Percentiles rank a stretch among this genome's conserved stretches.
Evolutionary conservation across 164 flowering plant species (phyloP).

Genomic region (Berberis thunbergii): DNA sequence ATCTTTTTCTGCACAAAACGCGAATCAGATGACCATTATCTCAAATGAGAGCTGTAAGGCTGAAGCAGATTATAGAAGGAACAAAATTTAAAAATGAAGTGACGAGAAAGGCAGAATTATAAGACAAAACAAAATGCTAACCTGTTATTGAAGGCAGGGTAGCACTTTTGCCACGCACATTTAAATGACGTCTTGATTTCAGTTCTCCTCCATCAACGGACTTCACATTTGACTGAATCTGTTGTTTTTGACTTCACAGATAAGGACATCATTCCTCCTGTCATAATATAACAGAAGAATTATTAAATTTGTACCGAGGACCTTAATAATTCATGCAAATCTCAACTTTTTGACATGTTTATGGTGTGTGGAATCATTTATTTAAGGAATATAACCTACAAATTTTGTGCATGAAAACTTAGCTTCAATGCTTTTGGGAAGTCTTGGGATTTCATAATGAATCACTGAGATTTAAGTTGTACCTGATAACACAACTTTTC

Average conservation of each 20-base stretch:
- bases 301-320: not conserved
- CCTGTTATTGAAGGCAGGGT: constrained; percentile 96
- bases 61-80: not conserved
- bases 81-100: constrained; percentile 1
- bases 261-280: constrained; percentile 99
- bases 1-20: constrained; percentile 63
- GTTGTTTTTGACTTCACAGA: constrained; percentile 74
- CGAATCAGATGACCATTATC: too few relatives aligned
- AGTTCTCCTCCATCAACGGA: constrained; percentile 97
- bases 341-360: not conserved
- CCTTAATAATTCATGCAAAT: too few relatives aligned
- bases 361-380: not conserved
- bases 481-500: too few relatives aligned
- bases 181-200: constrained; percentile 89
- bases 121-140: constrained; percentile 12
- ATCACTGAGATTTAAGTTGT: too few relatives aligned
- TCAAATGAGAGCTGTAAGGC: too few relatives aligned
- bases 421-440: too few relatives aligned
- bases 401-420: too few relatives aligned
- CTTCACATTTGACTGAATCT: constrained; percentile 75
- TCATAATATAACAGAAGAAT: not conserved
- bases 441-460: too few relatives aligned
- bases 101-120: not conserved
- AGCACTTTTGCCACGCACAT: constrained; percentile 98
- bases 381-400: too few relatives aligned